phyloP scores from a whole-genome alignment of 345 rosid species.

The Cardamine occulta region DNA sequence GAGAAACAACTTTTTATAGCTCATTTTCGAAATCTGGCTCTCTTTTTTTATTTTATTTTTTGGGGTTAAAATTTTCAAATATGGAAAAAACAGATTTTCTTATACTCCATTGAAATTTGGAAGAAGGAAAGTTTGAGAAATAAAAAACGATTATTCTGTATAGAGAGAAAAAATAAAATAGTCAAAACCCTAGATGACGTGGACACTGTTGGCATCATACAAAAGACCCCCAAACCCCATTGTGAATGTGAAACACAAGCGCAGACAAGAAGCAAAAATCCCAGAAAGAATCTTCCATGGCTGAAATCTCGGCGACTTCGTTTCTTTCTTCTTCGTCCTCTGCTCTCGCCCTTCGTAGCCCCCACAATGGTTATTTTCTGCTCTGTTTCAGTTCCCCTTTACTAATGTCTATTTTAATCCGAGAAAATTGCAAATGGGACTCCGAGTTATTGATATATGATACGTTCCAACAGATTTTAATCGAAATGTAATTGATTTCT shows the following conservation, averaged over 20 bases:
- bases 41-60: no score
- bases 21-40: no score
- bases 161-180: background rate
- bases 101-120: background rate
- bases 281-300: conserved; percentile 20
- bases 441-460: background rate
- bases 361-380: conserved; percentile 12
- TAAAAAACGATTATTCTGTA: background rate
- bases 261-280: conserved; percentile 23
- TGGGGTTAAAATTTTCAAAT: no score
- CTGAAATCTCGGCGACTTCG: conserved; percentile 40
- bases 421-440: background rate
- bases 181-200: conserved; percentile 34
- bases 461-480: background rate
- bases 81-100: no score
- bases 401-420: background rate
- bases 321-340: conserved; percentile 33
- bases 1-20: background rate
- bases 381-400: background rate
- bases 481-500: background rate
- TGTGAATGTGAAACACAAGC: background rate
- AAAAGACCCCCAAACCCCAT: conserved; percentile 11
- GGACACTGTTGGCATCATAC: conserved; percentile 18
- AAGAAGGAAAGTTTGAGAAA: background rate
- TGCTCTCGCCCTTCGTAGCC: conserved; percentile 19